Base-by-base conservation (phyloP, 1,284 basidiomycete species). In the Pseudozyma flocculosa region DNA sequence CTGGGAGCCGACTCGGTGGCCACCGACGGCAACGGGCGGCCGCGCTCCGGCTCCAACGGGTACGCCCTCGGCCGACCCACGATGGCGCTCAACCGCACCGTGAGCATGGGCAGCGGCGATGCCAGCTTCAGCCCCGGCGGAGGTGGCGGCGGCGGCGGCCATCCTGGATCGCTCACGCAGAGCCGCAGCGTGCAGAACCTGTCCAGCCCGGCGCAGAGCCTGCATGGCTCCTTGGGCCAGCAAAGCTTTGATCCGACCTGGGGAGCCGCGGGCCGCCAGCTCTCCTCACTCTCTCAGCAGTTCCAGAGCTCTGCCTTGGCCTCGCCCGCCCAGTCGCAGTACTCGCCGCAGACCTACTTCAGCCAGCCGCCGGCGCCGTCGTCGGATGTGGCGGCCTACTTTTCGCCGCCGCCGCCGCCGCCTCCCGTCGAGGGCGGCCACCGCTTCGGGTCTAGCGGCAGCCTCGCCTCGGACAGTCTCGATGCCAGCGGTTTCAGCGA, bases 401-500 rank as follows among this genome's bases (percentile, higher is more conserved):
- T 29, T 11, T 7, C 26, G 26, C 26, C 26, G 11, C 11, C 26
- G 26, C n/a, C n/a, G n/a, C n/a, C n/a, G n/a, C n/a, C n/a, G n/a
- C n/a, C n/a, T n/a, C n/a, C n/a, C n/a, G 11, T 29, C 7, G 26
- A 29, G 7, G 56, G 61, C 24, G 44, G 49, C 18, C 53, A 60
- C 37, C 30, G 49, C 18, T 63, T 63, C 46, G 30, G 38, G 21
- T 39, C 61, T 13, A 46, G 52, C 3, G 42, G 42, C 36, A 43
- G 44, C 26, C 37, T 50, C 26, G 13, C 51, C 14, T 40, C 56
- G 2, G 62, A 65, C 23, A 40, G 54, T 19, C 61, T 64, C 36
- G 61, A 60, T 24, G 57, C 55, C n/a, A 51, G 56, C 11, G 66
- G 56, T 19, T 68, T 54, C 48, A 68, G 50, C 50, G 67, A 70